Conservation (phyloP, 2,329 filamentous ascomycete genomes). For the Trematosphaeria pertusa region DNA sequence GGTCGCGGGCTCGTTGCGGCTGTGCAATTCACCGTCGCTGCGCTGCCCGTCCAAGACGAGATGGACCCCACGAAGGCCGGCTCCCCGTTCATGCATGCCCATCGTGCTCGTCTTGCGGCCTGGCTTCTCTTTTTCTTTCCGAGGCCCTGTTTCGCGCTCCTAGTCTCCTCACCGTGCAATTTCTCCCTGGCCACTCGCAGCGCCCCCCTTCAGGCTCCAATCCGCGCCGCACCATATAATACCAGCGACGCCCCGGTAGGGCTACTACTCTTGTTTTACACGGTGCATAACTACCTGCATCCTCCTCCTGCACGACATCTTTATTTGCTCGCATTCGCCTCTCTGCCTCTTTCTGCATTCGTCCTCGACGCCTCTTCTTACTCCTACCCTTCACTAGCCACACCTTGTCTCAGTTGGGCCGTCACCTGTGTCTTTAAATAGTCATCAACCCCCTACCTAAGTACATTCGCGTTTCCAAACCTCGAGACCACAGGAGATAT, state of each 20-base stretch:
- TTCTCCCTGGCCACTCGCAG: slow-evolving; percentile 28
- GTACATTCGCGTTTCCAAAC: no score
- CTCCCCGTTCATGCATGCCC: slow-evolving; percentile 30
- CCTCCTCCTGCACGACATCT: slow-evolving; percentile 31
- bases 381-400: slow-evolving; percentile 22
- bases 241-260: slow-evolving; percentile 28
- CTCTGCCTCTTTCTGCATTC: slow-evolving; percentile 32
- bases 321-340: slow-evolving; percentile 27
- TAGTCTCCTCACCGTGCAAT: slow-evolving; percentile 13
- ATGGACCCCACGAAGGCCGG: slow-evolving; percentile 31
- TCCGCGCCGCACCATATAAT: slow-evolving; percentile 38
- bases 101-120: slow-evolving; percentile 31
- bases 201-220: slow-evolving; percentile 42
- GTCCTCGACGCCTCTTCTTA: slow-evolving; percentile 20
- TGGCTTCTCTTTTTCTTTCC: slow-evolving; percentile 24
- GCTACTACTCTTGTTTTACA: slow-evolving; percentile 28
- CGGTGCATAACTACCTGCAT: slow-evolving; percentile 33
- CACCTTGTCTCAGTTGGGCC: slow-evolving; percentile 35
- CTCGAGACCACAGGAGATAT: slow-evolving; percentile 2
- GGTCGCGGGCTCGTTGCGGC: slow-evolving; percentile 29
- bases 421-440: slow-evolving; percentile 31
- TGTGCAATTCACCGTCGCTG: slow-evolving; percentile 41
- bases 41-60: slow-evolving; percentile 23
- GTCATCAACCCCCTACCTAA: slow-evolving; percentile 7
- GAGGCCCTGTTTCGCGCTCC: slow-evolving; percentile 16